Evolutionary conservation across 129 eudicot species (phyloP), one percentile per base, ranked within the genome.

Genomic region (Kitagawia praeruptora): DNA sequence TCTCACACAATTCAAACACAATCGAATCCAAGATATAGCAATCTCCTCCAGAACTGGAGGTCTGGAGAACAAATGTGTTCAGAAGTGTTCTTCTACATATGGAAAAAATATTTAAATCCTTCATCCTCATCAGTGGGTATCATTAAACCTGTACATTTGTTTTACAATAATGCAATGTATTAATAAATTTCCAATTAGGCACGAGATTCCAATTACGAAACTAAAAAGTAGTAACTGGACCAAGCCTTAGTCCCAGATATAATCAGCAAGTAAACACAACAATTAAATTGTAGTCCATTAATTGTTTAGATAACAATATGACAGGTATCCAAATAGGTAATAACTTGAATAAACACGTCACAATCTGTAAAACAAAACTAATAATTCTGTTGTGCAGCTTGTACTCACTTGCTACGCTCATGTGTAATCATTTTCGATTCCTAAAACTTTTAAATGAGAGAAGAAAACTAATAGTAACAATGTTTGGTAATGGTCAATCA

Each of bases 61-160:
- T 58, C 98, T 87, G 56, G 98, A 92, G 96, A 90, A 74, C 98
- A 90, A 11, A 90, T 96, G 87, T 96, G 91, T 78, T 90, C 93
- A 74, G 92, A 96, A 15, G 96, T 92, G 77, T 80, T 92, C 78
- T 90, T 90, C n/a, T 98, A 96, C 27, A 89, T 84, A 54, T 96
- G 90, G 63, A 96, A 96, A 31, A 31, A 31, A 31, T 31, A 31
- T 31, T 31, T 31, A 31, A 31, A 1, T 34, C 37, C 37, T 34
- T 34, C 37, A 34, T 34, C 37, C 37, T 34, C 37, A 34, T 34
- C 37, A 34, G 37, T 1, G 37, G 37, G 37, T 34, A 34, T 34
- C 37, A 34, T 31, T 81, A 90, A 81, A 84, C 80, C 95, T 90
- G 85, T 81, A 87, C 79, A 28, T 48, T 77, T 42, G 15, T 70